Percentiles rank a stretch among this genome's conserved stretches.
phyloP scores from a whole-genome alignment of 148 eudicot genomes.

The Diospyros lotus region DNA sequence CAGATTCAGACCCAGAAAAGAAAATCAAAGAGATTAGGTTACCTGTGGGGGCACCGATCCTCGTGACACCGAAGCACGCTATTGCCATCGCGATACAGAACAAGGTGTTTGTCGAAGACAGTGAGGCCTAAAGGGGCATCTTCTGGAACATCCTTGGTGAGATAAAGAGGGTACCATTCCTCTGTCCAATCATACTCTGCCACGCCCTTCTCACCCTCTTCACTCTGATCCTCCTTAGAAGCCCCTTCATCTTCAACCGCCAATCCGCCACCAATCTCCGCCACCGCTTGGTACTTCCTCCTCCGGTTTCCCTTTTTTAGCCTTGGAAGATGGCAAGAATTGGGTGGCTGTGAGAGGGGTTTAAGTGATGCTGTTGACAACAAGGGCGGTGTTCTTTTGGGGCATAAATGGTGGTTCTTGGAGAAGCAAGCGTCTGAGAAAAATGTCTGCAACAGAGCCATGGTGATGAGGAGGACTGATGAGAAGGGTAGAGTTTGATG shows the following conservation, averaged over 20 bases:
- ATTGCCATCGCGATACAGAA: slow-evolving; percentile 62
- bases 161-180: slow-evolving; percentile 94
- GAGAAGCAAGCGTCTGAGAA: not conserved
- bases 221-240: slow-evolving; percentile 21
- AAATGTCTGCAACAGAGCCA: slow-evolving; percentile 23
- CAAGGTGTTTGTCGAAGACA: slow-evolving; percentile 81
- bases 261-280: slow-evolving; percentile 9
- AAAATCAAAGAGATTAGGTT: not conserved
- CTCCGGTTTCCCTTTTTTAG: not conserved
- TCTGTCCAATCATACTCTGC: slow-evolving; percentile 80
- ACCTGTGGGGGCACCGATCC: slow-evolving; percentile 99
- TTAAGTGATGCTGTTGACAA: no score
- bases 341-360: no score
- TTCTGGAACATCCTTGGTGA: slow-evolving; percentile 66
- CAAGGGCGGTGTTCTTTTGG: no score
- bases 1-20: not conserved
- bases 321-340: no score
- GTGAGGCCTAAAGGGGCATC: slow-evolving; percentile 95
- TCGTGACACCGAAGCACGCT: slow-evolving; percentile 62
- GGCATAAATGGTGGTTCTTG: slow-evolving; percentile 5
- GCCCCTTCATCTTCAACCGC: slow-evolving; percentile 13
- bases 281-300: slow-evolving; percentile 1
- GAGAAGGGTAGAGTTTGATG: not conserved
- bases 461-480: not conserved
- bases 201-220: slow-evolving; percentile 23